phyloP scores from a whole-genome alignment of 371 early-diverging fungal genomes.

The Chytridium lagenaria region DNA sequence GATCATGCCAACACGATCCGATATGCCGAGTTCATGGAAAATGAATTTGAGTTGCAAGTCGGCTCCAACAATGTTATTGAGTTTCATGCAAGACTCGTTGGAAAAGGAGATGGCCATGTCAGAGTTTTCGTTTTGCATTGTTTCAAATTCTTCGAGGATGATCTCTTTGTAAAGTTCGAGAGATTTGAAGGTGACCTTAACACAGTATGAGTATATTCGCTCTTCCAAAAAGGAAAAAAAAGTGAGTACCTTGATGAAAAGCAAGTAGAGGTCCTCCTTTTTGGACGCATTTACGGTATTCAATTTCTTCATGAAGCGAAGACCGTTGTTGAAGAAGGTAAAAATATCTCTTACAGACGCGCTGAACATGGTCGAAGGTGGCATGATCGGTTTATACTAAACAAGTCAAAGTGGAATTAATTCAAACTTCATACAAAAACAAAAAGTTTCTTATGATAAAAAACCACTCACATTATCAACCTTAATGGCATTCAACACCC shows the following conservation, averaged over 20 bases:
- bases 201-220: neutral
- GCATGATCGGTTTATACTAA: slow-evolving; percentile 40
- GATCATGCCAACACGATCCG: slow-evolving; percentile 20
- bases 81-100: slow-evolving; percentile 44
- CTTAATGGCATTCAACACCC: slow-evolving; percentile 42
- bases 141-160: slow-evolving; percentile 41
- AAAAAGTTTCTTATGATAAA: no score
- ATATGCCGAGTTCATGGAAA: slow-evolving; percentile 39
- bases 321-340: slow-evolving; percentile 47
- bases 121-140: slow-evolving; percentile 14
- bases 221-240: slow-evolving; percentile 25
- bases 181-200: slow-evolving; percentile 43
- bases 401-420: no score
- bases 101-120: slow-evolving; percentile 29
- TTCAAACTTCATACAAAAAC: no score
- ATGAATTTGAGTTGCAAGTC: slow-evolving; percentile 32
- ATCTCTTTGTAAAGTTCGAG: slow-evolving; percentile 38
- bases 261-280: slow-evolving; percentile 30
- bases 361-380: slow-evolving; percentile 51
- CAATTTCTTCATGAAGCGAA: slow-evolving; percentile 48
- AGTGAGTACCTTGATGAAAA: slow-evolving; percentile 16
- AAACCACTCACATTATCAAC: slow-evolving; percentile 38
- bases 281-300: slow-evolving; percentile 26
- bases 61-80: slow-evolving; percentile 54
- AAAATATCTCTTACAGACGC: slow-evolving; percentile 53